A percentile compares a stretch with the other conserved stretches of the same genome.
phyloP scores from a whole-genome alignment of 108 stramenopile species.

The Cyclotella sp. region DNA sequence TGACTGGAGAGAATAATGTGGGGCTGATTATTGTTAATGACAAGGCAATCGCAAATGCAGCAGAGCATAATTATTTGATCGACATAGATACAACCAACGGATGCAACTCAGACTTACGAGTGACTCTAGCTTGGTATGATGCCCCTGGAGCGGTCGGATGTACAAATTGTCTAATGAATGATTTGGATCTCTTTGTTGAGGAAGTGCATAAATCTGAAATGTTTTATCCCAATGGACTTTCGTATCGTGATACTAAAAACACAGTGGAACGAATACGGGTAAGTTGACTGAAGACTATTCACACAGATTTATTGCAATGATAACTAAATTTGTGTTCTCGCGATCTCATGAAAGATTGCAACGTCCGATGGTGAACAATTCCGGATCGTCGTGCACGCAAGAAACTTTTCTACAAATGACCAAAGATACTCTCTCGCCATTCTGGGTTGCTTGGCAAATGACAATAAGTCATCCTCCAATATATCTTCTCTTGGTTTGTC shows the following conservation, averaged over 20 bases:
- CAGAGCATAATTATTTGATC: conserved; percentile 22
- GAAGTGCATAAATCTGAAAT: conserved; percentile 12
- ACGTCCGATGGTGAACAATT: conserved; percentile 30
- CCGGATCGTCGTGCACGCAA: conserved; percentile 28
- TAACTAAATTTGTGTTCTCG: neutral
- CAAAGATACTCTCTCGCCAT: conserved; percentile 47
- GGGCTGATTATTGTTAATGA: conserved; percentile 41
- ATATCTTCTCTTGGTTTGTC: neutral
- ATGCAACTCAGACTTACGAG: conserved; percentile 38
- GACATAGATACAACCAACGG: conserved; percentile 35
- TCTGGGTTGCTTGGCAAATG: conserved; percentile 26
- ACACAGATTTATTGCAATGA: neutral
- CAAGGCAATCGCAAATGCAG: conserved; percentile 24
- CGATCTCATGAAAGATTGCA: neutral
- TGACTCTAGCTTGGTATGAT: conserved; percentile 74
- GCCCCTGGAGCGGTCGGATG: conserved; percentile 61
- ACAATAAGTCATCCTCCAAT: neutral
- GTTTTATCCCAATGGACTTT: conserved; percentile 53
- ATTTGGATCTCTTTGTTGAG: conserved; percentile 63
- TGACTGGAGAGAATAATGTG: conserved; percentile 36
- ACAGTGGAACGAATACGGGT: conserved; percentile 52
- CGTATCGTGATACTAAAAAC: conserved; percentile 35
- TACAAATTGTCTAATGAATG: conserved; percentile 64
- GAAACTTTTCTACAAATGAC: conserved; percentile 25
- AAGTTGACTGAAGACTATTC: neutral